phyloP scores from a whole-genome alignment of 768 basidiomycete species.

The Agaricus subrufescens region DNA sequence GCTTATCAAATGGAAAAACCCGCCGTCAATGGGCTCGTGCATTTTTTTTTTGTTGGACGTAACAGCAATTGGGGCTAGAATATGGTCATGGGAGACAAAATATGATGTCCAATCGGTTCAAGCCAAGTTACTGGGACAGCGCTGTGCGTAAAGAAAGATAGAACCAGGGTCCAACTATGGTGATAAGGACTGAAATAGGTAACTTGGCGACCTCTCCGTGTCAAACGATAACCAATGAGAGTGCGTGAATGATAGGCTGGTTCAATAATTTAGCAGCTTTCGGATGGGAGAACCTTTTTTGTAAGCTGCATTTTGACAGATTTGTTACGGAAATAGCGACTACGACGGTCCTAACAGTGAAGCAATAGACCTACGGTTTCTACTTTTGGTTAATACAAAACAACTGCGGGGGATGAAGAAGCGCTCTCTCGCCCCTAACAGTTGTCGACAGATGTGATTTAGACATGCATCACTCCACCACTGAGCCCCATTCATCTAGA shows the following conservation, averaged over 20 bases:
- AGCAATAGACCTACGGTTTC: neutral
- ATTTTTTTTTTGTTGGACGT: neutral
- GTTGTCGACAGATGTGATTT: neutral
- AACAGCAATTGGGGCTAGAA: neutral
- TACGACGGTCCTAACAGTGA: neutral
- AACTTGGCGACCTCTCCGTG: neutral
- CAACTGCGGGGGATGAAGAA: neutral
- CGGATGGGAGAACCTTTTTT: slow-evolving; percentile 3
- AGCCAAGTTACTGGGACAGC: neutral
- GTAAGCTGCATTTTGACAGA: slow-evolving; percentile 2
- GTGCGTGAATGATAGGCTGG: neutral
- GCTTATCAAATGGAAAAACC: neutral
- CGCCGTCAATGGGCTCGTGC: neutral
- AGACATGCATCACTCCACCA: neutral
- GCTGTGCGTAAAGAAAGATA: neutral
- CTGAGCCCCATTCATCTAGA: neutral
- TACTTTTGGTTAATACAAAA: too few relatives aligned
- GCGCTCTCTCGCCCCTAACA: neutral
- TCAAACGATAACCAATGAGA: neutral
- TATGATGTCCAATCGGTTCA: neutral
- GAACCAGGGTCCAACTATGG: neutral
- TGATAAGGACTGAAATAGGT: neutral
- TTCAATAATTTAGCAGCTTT: neutral
- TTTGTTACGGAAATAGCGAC: slow-evolving; percentile 2
- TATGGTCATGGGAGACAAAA: neutral